Evolutionary conservation across 306 rosid genomes (phyloP), one percentile per base, ranked within the genome.

Genomic region (Herpetospermum pedunculosum): DNA sequence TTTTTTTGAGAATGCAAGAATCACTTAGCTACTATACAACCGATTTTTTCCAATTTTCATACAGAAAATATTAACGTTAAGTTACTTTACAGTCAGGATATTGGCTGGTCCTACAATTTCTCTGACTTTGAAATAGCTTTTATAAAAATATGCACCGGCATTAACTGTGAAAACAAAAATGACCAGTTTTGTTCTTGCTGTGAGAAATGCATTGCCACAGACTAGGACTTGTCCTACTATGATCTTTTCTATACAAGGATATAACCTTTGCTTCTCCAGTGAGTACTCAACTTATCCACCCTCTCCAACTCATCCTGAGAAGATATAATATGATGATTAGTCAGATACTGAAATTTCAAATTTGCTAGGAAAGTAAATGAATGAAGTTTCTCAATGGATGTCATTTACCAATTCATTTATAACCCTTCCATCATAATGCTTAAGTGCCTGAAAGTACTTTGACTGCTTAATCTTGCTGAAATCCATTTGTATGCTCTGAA

Each of bases 171-270:
- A 14, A 21, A 65, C 3, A 23, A 41, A 9, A 15, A 38, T 29
- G 82, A 86, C 92, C 90, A 88, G 70, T 84, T 85, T 88, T 73
- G 87, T 84, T 86, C 81, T 84, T 37, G 92, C 92, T 68, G 88
- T 88, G 44, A 88, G 92, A 82, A 92, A 92, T 34, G 85, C 92
- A 15, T 80, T 84, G 74, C 86, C 84, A 76, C 81, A 80, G 75
- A 75, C 71, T 81, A 73, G 78, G 84, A 70, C 59, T 75, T 78
- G 78, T 78, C 57, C 77, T 83, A 46, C 74, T 73, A 41, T 8
- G 73, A 76, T 73, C 88, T 73, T 76, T 87, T 81, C 77, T 86
- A 55, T 78, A 80, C 69, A 80, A 13, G 23, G 91, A 80, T 50
- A 86, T 72, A 74, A 82, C 76, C 78, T 85, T 91, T 7, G 88